phyloP scores from a whole-genome alignment of 208 protist genomes.

The Blastocrithidia nonstop region DNA sequence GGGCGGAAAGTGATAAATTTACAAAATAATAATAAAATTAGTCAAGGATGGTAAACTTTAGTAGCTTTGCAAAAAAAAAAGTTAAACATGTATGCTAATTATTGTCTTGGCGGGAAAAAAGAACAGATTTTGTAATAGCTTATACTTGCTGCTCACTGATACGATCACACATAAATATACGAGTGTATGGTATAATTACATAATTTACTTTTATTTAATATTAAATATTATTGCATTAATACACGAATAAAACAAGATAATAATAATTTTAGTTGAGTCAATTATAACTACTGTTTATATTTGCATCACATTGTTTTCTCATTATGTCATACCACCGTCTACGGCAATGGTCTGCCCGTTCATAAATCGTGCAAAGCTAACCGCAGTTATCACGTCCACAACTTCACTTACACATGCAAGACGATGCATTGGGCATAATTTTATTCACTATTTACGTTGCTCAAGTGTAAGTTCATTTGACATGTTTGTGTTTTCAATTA shows the following conservation, averaged over 20 bases:
- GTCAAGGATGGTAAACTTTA: neutral
- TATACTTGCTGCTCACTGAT: neutral
- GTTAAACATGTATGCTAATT: too few relatives aligned
- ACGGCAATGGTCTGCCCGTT: constrained; percentile 71
- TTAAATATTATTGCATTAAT: too few relatives aligned
- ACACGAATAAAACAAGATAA: too few relatives aligned
- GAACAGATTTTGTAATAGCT: too few relatives aligned
- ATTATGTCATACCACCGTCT: constrained; percentile 59
- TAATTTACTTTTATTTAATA: too few relatives aligned
- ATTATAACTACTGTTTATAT: too few relatives aligned
- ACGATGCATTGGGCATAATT: constrained; percentile 41
- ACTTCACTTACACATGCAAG: constrained; percentile 66
- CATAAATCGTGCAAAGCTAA: constrained; percentile 43
- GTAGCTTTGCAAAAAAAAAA: too few relatives aligned
- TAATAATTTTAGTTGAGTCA: too few relatives aligned
- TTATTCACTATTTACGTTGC: constrained; percentile 34
- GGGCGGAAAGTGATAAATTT: constrained; percentile 1
- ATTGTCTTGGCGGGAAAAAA: too few relatives aligned
- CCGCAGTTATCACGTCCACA: constrained; percentile 40
- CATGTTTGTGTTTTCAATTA: constrained; percentile 61
- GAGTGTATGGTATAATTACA: too few relatives aligned
- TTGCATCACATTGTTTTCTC: too few relatives aligned
- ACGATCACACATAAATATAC: neutral
- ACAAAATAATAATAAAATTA: constrained; percentile 6
- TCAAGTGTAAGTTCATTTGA: constrained; percentile 20